phyloP scores from a whole-genome alignment of 1,139 yeast species.

The Scheffersomyces quercinus region DNA sequence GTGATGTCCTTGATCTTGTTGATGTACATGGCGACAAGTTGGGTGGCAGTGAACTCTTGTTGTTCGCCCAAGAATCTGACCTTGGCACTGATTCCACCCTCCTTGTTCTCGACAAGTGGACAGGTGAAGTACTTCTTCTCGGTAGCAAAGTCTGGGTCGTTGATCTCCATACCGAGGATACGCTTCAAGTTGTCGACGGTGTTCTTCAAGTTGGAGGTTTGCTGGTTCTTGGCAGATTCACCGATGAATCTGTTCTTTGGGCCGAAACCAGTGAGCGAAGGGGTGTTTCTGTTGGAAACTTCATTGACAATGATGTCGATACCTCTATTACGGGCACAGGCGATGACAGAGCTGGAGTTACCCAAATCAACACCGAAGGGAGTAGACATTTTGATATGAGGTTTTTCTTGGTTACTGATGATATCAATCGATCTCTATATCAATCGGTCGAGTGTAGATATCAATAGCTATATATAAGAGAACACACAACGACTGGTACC shows the following conservation, averaged over 20 bases:
- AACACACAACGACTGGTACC: too few species aligned
- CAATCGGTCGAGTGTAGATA: too few species aligned
- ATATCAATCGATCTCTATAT: too few species aligned
- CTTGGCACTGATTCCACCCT: slow-evolving; percentile 80
- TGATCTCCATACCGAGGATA: slow-evolving; percentile 73
- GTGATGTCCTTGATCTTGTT: slow-evolving; percentile 86
- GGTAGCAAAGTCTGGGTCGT: slow-evolving; percentile 74
- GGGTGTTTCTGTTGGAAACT: slow-evolving; percentile 96
- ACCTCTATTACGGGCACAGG: slow-evolving; percentile 98
- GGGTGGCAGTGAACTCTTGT: slow-evolving; percentile 80
- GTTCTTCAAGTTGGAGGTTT: slow-evolving; percentile 92
- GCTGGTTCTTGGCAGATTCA: slow-evolving; percentile 94
- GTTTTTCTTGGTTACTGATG: not conserved
- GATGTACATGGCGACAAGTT: slow-evolving; percentile 92
- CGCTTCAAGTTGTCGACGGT: slow-evolving; percentile 94
- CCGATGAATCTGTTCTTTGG: slow-evolving; percentile 87
- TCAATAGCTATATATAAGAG: too few species aligned
- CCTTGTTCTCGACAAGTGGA: slow-evolving; percentile 65
- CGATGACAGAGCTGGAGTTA: slow-evolving; percentile 88
- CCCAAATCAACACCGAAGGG: slow-evolving; percentile 99
- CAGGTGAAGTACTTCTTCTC: slow-evolving; percentile 76
- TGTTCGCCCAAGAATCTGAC: slow-evolving; percentile 83
- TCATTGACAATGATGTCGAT: slow-evolving; percentile 97
- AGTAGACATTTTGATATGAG: slow-evolving; percentile 45
- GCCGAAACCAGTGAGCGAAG: slow-evolving; percentile 93